Conservation (phyloP, 305 asterid genomes). For the Solanum chacoense region DNA sequence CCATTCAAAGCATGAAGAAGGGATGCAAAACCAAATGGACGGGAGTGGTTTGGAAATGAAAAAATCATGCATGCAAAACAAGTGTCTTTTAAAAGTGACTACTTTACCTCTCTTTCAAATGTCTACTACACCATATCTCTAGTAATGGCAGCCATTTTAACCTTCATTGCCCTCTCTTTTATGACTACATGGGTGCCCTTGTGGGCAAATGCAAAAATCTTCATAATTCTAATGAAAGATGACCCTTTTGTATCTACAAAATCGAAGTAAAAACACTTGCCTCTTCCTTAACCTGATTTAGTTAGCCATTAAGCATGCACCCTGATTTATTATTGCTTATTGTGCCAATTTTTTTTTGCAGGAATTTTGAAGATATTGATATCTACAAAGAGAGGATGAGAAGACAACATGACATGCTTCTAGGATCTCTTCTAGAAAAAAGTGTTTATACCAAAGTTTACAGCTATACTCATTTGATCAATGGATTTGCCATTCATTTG, state of each 20-base stretch:
- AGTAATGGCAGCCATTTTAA: slow-evolving; percentile 12
- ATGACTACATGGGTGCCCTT: slow-evolving; percentile 2
- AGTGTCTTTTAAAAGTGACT: background rate
- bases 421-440: slow-evolving; percentile 27
- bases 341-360: background rate
- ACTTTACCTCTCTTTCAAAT: background rate
- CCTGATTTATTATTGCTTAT: background rate
- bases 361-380: slow-evolving; percentile 18
- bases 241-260: slow-evolving; percentile 20
- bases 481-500: slow-evolving; percentile 51
- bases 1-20: background rate
- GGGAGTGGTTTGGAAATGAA: slow-evolving; percentile 40
- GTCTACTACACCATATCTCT: background rate
- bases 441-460: slow-evolving; percentile 39
- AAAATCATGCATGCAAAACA: slow-evolving; percentile 20
- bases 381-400: slow-evolving; percentile 26
- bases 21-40: slow-evolving; percentile 14
- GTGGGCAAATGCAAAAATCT: slow-evolving; percentile 28
- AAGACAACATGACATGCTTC: slow-evolving; percentile 39
- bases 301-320: background rate
- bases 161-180: slow-evolving; percentile 12
- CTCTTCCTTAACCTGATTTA: background rate
- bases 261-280: background rate
- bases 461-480: slow-evolving; percentile 56
- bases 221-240: slow-evolving; percentile 44